A percentile compares a stretch with the other conserved stretches of the same genome.
Evolutionary conservation across 2,329 filamentous ascomycete genomes (phyloP).

Genomic region (Alternaria conjuncta): DNA sequence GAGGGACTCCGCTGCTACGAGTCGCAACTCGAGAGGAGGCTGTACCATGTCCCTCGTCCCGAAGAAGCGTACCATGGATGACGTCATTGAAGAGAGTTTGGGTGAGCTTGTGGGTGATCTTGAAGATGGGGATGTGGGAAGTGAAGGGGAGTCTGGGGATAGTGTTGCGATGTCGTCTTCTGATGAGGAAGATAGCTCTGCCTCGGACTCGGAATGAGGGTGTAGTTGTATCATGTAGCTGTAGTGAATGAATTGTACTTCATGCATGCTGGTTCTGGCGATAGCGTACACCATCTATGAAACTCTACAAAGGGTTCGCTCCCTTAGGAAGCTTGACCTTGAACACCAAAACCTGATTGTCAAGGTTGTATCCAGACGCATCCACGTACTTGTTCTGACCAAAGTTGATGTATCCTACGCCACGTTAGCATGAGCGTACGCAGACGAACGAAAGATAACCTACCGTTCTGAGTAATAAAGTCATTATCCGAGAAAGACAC

Average conservation of each 20-base stretch:
- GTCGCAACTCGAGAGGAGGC: background rate
- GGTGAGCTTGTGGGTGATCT: background rate
- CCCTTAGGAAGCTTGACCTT: conserved; percentile 58
- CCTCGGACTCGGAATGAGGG: conserved; percentile 20
- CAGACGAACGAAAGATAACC: conserved; percentile 11
- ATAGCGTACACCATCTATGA: background rate
- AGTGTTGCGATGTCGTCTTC: background rate
- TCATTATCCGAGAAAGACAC: conserved; percentile 75
- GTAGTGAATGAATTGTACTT: background rate
- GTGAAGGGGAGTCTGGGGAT: background rate
- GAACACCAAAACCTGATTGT: conserved; percentile 70
- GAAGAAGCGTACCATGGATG: background rate
- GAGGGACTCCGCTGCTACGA: background rate
- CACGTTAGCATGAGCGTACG: background rate
- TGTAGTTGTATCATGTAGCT: background rate
- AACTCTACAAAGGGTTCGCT: conserved; percentile 31
- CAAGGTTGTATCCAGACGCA: conserved; percentile 62
- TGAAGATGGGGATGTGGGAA: background rate
- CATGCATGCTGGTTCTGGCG: no score
- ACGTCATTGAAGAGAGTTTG: background rate
- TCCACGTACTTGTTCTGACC: conserved; percentile 65
- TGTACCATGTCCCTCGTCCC: background rate
- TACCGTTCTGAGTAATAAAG: conserved; percentile 74
- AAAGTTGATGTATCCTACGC: conserved; percentile 62
- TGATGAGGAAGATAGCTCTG: conserved; percentile 9